Evolutionary conservation across 805 yeast species (phyloP).

Genomic region (Starmerella stellata): DNA sequence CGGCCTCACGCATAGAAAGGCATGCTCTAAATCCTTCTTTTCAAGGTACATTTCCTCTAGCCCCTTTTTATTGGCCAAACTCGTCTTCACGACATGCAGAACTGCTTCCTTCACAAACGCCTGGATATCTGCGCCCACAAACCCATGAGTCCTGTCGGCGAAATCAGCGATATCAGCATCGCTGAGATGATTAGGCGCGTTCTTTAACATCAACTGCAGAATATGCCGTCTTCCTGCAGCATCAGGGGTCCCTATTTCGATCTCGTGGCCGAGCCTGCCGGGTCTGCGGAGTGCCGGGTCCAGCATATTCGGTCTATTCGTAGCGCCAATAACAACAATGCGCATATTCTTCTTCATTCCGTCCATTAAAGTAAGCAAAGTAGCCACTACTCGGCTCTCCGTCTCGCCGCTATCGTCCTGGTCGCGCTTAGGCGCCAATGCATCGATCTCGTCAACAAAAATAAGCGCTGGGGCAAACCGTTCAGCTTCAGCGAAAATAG

Average conservation of each 20-base stretch:
- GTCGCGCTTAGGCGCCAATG: conserved; percentile 68
- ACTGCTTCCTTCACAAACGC: conserved; percentile 81
- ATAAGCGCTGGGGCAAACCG: conserved; percentile 74
- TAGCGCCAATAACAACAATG: conserved; percentile 96
- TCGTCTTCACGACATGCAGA: conserved; percentile 58
- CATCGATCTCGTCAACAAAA: conserved; percentile 84
- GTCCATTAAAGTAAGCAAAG: conserved; percentile 80
- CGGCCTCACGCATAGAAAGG: conserved; percentile 69
- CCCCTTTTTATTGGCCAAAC: conserved; percentile 22
- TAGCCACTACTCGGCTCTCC: conserved; percentile 79
- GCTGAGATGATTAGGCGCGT: conserved; percentile 40
- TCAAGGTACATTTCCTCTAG: conserved; percentile 30
- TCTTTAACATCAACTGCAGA: conserved; percentile 39
- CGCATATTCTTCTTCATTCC: conserved; percentile 98
- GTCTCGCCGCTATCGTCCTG: conserved; percentile 80
- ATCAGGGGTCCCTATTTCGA: conserved; percentile 86
- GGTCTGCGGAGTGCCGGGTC: conserved; percentile 90
- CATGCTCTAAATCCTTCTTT: conserved; percentile 43
- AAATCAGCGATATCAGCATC: conserved; percentile 39
- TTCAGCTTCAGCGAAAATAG: conserved; percentile 66
- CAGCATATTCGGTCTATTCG: conserved; percentile 89
- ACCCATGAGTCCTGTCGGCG: conserved; percentile 79
- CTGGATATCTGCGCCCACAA: conserved; percentile 88
- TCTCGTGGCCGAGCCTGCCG: conserved; percentile 76
- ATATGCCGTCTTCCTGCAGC: conserved; percentile 61